These are phyloP conservation scores for Apiotrichum mycotoxinovorans DNA, from an alignment of 1,284 basidiomycete genomes.

Conservation along the genomic window DNA sequence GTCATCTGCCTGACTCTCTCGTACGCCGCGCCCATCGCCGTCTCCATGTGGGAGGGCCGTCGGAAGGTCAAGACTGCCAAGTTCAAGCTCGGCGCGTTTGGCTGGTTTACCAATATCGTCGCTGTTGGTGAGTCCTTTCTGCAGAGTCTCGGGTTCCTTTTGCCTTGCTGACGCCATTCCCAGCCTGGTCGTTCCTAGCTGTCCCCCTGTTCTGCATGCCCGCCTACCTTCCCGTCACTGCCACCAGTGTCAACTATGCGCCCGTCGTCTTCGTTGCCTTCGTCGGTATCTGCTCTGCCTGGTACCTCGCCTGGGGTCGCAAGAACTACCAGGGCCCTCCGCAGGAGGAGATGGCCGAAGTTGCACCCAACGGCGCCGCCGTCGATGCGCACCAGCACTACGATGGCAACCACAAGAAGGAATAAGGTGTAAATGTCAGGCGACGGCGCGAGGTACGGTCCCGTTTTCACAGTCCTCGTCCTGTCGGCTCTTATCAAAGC, in stretches of 20 bases:
- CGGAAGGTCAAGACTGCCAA: constrained; percentile 36
- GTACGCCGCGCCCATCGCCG: constrained; percentile 49
- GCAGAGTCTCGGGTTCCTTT: neutral
- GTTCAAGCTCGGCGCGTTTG: constrained; percentile 44
- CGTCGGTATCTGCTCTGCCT: constrained; percentile 55
- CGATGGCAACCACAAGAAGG: neutral
- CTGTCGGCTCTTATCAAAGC: neutral
- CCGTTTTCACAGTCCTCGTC: too few relatives aligned
- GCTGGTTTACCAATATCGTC: constrained; percentile 41
- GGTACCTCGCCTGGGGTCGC: constrained; percentile 55
- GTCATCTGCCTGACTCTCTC: constrained; percentile 42
- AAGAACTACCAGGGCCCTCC: constrained; percentile 43
- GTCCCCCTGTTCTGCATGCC: constrained; percentile 38
- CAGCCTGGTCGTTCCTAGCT: constrained; percentile 33
- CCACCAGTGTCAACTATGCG: constrained; percentile 49
- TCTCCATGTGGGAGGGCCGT: constrained; percentile 46
- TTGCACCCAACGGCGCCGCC: neutral
- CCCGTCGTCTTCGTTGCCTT: constrained; percentile 64
- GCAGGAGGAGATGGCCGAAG: constrained; percentile 12
- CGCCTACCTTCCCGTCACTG: constrained; percentile 31
- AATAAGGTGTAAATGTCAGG: neutral
- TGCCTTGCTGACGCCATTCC: neutral
- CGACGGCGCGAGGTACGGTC: too few relatives aligned
- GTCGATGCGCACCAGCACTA: neutral
- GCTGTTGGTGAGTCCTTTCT: constrained; percentile 14